A percentile compares a stretch with the other conserved stretches of the same genome.
Evolutionary conservation across 2,329 filamentous ascomycete species (phyloP).

Genomic region (Talaromyces sp.): DNA sequence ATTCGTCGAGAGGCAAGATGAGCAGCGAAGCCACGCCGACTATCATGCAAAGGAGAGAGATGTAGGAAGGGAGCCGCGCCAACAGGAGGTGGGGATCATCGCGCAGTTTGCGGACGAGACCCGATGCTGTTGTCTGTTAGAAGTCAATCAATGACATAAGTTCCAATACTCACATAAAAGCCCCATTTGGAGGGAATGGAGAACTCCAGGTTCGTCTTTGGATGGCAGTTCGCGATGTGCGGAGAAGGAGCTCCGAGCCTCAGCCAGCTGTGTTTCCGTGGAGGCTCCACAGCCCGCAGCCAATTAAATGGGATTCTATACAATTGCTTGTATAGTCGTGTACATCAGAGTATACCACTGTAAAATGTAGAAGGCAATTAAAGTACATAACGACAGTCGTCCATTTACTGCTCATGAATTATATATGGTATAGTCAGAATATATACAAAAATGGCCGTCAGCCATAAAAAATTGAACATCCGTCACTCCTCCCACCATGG

Average conservation of each 20-base stretch:
- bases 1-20: constrained; percentile 80
- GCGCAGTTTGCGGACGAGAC: constrained; percentile 52
- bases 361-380: no score
- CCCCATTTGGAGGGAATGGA: constrained; percentile 8
- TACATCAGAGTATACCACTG: no score
- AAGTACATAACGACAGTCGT: not conserved
- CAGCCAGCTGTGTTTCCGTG: not conserved
- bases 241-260: not conserved
- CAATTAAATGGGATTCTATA: not conserved
- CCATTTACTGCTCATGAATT: not conserved
- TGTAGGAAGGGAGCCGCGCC: constrained; percentile 73
- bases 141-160: no score
- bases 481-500: not conserved
- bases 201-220: not conserved
- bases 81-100: constrained; percentile 71
- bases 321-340: no score
- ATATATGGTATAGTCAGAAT: constrained; percentile 12
- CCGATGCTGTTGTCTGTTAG: constrained; percentile 19
- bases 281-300: not conserved
- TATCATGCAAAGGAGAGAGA: constrained; percentile 78
- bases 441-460: constrained; percentile 21
- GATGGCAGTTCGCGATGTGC: not conserved
- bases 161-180: constrained; percentile 7
- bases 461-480: not conserved
- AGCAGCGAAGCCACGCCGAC: constrained; percentile 87